Conservation (phyloP, 257 asterid species). For the Knoxia roxburghii region DNA sequence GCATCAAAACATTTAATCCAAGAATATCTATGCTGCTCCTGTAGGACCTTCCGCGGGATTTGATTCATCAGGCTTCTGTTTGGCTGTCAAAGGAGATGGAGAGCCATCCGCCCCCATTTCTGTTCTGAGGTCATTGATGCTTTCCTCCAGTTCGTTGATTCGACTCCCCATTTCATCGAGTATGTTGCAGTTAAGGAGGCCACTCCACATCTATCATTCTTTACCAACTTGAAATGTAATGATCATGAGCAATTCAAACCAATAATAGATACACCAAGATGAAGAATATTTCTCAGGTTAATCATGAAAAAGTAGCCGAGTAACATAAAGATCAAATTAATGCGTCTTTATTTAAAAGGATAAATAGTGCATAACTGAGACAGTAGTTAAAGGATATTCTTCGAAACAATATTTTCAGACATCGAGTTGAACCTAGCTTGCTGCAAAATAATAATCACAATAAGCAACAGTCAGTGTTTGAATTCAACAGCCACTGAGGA, state of each 20-base stretch:
- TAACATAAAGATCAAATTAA: background rate
- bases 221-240: too few relatives aligned
- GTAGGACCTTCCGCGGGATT: conserved; percentile 6
- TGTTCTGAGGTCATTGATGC: conserved; percentile 20
- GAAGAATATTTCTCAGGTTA: too few relatives aligned
- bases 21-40: conserved; percentile 1
- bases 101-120: conserved; percentile 21
- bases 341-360: background rate
- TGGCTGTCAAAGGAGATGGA: conserved; percentile 13
- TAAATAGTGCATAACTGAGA: background rate
- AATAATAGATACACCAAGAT: background rate
- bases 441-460: conserved; percentile 10
- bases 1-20: background rate
- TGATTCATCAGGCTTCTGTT: conserved; percentile 13
- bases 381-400: conserved; percentile 18
- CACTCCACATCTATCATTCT: background rate
- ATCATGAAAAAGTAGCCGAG: too few relatives aligned
- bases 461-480: background rate
- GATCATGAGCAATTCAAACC: background rate
- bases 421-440: conserved; percentile 19
- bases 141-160: conserved; percentile 19
- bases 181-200: conserved; percentile 15
- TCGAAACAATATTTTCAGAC: conserved; percentile 23
- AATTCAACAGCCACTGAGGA: background rate
- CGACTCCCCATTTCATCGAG: conserved; percentile 22